Conservation (phyloP, 441 rosid species). For the Adansonia grandidieri region DNA sequence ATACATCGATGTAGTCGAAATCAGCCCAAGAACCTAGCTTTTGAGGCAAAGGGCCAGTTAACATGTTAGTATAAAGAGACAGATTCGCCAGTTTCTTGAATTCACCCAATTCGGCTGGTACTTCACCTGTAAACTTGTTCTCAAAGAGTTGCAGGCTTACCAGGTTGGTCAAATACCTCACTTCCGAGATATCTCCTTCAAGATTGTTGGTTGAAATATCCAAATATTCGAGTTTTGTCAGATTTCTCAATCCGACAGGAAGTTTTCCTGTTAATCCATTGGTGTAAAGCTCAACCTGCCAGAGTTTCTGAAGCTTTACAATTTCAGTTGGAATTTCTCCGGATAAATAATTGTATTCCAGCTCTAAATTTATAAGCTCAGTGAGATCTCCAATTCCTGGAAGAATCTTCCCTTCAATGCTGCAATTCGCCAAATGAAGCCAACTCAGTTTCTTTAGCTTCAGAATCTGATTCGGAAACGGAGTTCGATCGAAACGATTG, state of each 20-base stretch:
- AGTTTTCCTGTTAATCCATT: constrained; percentile 66
- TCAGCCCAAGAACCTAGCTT: constrained; percentile 75
- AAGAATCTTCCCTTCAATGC: constrained; percentile 64
- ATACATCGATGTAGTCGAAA: constrained; percentile 77
- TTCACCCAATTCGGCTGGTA: constrained; percentile 74
- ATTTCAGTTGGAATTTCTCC: constrained; percentile 74
- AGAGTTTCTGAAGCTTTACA: constrained; percentile 57
- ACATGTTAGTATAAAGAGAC: constrained; percentile 66
- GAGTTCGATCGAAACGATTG: constrained; percentile 50
- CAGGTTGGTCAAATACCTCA: constrained; percentile 58
- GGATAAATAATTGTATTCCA: constrained; percentile 49
- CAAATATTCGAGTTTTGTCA: constrained; percentile 59
- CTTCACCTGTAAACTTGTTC: constrained; percentile 65
- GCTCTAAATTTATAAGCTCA: constrained; percentile 63
- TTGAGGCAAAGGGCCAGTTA: constrained; percentile 74
- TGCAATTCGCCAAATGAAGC: constrained; percentile 69
- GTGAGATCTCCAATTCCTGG: constrained; percentile 60
- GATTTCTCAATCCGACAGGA: constrained; percentile 69
- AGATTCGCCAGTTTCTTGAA: constrained; percentile 65
- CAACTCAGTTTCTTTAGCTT: constrained; percentile 54
- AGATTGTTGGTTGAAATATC: constrained; percentile 67
- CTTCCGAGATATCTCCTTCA: constrained; percentile 71
- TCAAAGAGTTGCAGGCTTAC: constrained; percentile 63
- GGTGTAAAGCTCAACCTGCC: constrained; percentile 72
- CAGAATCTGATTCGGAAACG: constrained; percentile 56